phyloP scores from a whole-genome alignment of 495 filamentous ascomycete genomes.

The Viridothelium virens region DNA sequence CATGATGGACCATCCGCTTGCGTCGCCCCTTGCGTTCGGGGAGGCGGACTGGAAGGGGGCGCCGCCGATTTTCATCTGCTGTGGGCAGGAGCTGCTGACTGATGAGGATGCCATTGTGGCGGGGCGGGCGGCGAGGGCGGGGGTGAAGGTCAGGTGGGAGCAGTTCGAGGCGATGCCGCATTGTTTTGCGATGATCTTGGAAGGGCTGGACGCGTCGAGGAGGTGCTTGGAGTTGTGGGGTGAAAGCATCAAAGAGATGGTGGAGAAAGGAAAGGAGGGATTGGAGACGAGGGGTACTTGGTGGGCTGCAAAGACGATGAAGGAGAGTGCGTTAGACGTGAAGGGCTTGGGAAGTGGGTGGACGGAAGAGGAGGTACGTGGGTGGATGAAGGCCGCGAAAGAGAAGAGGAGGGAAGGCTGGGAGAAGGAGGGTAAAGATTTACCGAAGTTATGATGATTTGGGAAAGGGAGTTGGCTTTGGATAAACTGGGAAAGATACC shows the following conservation, averaged over 20 bases:
- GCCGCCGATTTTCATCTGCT: constrained; percentile 63
- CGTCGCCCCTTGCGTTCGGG: constrained; percentile 52
- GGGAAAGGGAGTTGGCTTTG: background rate
- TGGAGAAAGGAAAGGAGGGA: constrained; percentile 34
- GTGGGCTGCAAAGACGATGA: constrained; percentile 49
- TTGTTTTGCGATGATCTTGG: constrained; percentile 62
- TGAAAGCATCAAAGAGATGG: constrained; percentile 46
- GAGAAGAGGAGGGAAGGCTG: constrained; percentile 35
- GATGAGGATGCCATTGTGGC: constrained; percentile 65
- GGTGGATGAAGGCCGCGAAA: constrained; percentile 43
- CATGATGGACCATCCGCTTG: constrained; percentile 65
- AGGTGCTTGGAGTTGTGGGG: constrained; percentile 51
- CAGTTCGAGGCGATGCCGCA: constrained; percentile 88
- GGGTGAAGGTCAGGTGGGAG: constrained; percentile 59
- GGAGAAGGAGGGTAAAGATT: constrained; percentile 37
- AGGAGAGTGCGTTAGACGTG: constrained; percentile 46
- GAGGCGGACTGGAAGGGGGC: constrained; percentile 55
- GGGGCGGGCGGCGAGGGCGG: constrained; percentile 48
- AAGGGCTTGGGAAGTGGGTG: constrained; percentile 41
- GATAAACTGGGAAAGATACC: background rate
- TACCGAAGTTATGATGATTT: constrained; percentile 24
- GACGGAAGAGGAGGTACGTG: constrained; percentile 44
- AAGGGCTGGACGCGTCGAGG: constrained; percentile 40
- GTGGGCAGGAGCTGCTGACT: constrained; percentile 71
- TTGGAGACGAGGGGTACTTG: constrained; percentile 44